phyloP scores from a whole-genome alignment of 2,329 filamentous ascomycete species.

The Pyrenochaeta sp. region DNA sequence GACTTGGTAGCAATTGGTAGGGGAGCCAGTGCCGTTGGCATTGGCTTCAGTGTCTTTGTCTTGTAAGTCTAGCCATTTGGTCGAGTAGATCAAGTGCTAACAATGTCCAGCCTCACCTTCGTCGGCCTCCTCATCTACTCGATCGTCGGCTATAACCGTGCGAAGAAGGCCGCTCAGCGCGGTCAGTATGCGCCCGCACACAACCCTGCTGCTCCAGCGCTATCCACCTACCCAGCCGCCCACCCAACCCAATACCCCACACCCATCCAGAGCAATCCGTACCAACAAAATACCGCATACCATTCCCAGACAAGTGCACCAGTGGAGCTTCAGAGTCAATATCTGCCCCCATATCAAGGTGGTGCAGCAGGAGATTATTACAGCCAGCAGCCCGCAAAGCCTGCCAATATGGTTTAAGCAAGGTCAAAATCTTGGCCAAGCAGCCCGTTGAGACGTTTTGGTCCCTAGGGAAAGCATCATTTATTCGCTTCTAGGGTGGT shows the following conservation, averaged over 20 bases:
- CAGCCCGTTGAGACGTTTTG: no score
- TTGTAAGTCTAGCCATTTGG: constrained; percentile 34
- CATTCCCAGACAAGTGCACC: constrained; percentile 25
- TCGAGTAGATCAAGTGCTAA: constrained; percentile 7
- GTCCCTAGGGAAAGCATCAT: no score
- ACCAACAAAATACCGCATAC: constrained; percentile 36
- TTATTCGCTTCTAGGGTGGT: no score
- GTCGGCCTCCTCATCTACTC: constrained; percentile 52
- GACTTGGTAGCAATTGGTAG: constrained; percentile 36
- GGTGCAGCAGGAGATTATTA: constrained; percentile 32
- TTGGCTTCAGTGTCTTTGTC: constrained; percentile 41
- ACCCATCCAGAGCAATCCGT: constrained; percentile 17
- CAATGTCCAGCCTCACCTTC: constrained; percentile 39
- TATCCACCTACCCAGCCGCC: constrained; percentile 15
- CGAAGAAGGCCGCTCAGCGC: constrained; percentile 43
- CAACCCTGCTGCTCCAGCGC: constrained; percentile 33
- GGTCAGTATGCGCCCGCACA: constrained; percentile 43
- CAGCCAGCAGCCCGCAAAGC: constrained; percentile 31
- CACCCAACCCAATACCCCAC: constrained; percentile 25
- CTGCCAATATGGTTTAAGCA: constrained; percentile 34
- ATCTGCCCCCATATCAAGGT: constrained; percentile 27
- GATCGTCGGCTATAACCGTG: constrained; percentile 42
- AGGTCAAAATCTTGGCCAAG: no score
- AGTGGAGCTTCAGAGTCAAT: constrained; percentile 24
- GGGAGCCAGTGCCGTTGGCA: constrained; percentile 26